phyloP scores from a whole-genome alignment of 1,139 yeast species.

The Sugiyamaella japonica region DNA sequence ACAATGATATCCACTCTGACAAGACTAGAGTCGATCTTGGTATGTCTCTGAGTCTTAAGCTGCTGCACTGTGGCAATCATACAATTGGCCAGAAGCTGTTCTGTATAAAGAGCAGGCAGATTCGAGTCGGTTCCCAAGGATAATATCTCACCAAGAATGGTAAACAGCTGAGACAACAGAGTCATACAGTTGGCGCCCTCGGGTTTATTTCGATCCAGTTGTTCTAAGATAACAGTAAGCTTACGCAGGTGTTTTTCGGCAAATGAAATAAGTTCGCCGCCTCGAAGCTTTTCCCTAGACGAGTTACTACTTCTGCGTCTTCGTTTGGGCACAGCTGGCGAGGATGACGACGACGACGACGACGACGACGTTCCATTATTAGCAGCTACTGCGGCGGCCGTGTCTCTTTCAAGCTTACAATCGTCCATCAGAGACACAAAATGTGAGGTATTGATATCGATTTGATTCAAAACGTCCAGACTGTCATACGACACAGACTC shows the following conservation, averaged over 20 bases:
- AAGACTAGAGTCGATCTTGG: slow-evolving; percentile 58
- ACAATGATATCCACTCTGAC: slow-evolving; percentile 89
- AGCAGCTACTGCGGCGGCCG: slow-evolving; percentile 46
- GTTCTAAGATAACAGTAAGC: slow-evolving; percentile 75
- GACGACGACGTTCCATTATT: slow-evolving; percentile 31
- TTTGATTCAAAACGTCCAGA: slow-evolving; percentile 52
- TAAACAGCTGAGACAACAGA: slow-evolving; percentile 53
- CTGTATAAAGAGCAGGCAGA: slow-evolving; percentile 85
- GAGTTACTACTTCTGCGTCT: slow-evolving; percentile 80
- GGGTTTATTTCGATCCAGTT: slow-evolving; percentile 57
- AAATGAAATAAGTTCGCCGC: slow-evolving; percentile 62
- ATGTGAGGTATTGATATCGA: slow-evolving; percentile 49
- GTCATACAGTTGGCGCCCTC: slow-evolving; percentile 46
- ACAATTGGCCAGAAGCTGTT: slow-evolving; percentile 86
- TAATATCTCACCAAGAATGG: slow-evolving; percentile 78
- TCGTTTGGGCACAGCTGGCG: slow-evolving; percentile 51
- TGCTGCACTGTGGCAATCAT: slow-evolving; percentile 67
- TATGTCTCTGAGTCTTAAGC: slow-evolving; percentile 30
- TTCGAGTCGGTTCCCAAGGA: slow-evolving; percentile 89
- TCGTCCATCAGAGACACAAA: slow-evolving; percentile 53
- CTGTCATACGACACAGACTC: slow-evolving; percentile 55
- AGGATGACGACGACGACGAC: slow-evolving; percentile 40
- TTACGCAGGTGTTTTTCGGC: slow-evolving; percentile 79
- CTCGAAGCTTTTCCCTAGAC: slow-evolving; percentile 70
- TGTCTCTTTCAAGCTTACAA: slow-evolving; percentile 44